Evolutionary conservation across 805 yeast genomes (phyloP).

Genomic region (Suhomyces emberorum): DNA sequence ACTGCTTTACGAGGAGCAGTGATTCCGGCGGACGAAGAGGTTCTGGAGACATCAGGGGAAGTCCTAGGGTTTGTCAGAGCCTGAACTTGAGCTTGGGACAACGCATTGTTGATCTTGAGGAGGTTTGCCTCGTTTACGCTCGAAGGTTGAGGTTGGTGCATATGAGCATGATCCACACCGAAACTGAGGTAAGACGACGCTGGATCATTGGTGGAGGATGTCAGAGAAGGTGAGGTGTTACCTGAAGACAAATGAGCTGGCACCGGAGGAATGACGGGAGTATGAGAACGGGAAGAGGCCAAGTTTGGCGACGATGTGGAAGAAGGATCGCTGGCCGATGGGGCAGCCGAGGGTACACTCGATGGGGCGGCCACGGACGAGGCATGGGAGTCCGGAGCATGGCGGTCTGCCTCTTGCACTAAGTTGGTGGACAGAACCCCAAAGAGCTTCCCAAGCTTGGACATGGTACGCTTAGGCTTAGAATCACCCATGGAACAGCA

Average conservation of each 20-base stretch:
- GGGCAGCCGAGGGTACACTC: not conserved
- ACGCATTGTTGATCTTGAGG: conserved; percentile 9
- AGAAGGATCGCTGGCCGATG: not conserved
- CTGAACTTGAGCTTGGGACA: conserved; percentile 3
- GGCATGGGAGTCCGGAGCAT: too few relatives aligned
- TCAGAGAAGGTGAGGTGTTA: conserved; percentile 9
- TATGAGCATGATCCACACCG: conserved; percentile 1
- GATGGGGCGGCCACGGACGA: not conserved
- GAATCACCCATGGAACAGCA: conserved; percentile 10
- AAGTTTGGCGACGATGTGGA: conserved; percentile 1
- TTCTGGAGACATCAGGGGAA: conserved; percentile 10
- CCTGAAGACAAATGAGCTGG: conserved; percentile 3
- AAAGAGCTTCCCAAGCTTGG: conserved; percentile 23
- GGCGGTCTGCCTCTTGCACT: conserved; percentile 1
- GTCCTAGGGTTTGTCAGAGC: not conserved
- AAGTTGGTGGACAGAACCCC: conserved; percentile 19
- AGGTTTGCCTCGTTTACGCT: conserved; percentile 9
- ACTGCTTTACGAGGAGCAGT: conserved; percentile 3
- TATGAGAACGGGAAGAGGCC: conserved; percentile 7
- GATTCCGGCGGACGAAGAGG: conserved; percentile 5
- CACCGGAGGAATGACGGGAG: conserved; percentile 4
- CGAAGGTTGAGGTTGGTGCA: conserved; percentile 7
- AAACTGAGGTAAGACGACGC: conserved; percentile 5
- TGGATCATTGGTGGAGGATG: conserved; percentile 4
- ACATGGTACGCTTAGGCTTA: conserved; percentile 20